Evolutionary conservation across 2,329 filamentous ascomycete genomes (phyloP).

Genomic region (Botryotinia globosa): DNA sequence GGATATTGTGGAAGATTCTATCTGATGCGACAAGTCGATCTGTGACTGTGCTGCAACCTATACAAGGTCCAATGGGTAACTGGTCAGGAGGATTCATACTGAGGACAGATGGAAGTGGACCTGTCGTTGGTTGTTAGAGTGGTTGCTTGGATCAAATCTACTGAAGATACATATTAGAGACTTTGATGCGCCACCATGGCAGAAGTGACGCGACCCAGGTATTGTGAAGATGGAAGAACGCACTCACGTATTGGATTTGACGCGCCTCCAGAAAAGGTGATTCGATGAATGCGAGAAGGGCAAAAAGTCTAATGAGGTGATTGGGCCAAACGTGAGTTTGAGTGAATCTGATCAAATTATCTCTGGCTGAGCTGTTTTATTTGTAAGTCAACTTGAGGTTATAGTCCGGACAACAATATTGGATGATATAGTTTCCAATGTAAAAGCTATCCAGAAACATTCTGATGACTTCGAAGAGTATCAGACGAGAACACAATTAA

Average conservation of each 20-base stretch:
- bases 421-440: background rate
- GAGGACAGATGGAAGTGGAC: background rate
- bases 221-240: background rate
- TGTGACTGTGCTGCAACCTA: slow-evolving; percentile 3
- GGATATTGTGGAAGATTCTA: slow-evolving; percentile 6
- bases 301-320: no score
- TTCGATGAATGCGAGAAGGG: background rate
- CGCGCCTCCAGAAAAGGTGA: background rate
- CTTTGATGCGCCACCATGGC: background rate
- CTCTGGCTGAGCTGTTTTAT: background rate
- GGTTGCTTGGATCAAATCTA: background rate
- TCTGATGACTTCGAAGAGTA: background rate
- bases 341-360: background rate
- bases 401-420: background rate
- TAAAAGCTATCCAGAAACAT: background rate
- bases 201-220: background rate
- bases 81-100: background rate
- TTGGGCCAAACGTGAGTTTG: background rate
- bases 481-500: background rate
- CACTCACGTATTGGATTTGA: background rate
- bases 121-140: background rate
- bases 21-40: slow-evolving; percentile 1
- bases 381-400: background rate
- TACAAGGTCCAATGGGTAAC: background rate
- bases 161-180: background rate